phyloP scores from a whole-genome alignment of 345 rosid genomes.

The Pistacia integerrima region DNA sequence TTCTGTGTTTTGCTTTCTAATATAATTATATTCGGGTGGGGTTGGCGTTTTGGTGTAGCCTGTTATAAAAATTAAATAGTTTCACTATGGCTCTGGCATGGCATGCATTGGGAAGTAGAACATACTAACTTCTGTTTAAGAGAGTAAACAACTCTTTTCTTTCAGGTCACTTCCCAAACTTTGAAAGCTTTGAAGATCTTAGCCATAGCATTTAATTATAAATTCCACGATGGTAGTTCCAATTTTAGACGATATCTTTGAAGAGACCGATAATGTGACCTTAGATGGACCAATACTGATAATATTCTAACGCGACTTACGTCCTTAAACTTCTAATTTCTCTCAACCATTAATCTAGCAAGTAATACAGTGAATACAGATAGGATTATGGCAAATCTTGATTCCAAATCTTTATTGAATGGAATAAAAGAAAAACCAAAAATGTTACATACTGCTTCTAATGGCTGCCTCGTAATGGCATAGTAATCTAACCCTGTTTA shows the following conservation, averaged over 20 bases:
- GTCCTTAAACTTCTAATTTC: background rate
- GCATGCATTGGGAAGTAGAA: background rate
- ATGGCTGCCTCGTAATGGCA: too few species aligned
- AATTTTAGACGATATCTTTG: too few species aligned
- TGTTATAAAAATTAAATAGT: background rate
- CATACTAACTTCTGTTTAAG: too few species aligned
- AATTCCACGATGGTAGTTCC: too few species aligned
- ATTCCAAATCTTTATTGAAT: background rate
- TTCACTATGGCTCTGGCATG: background rate
- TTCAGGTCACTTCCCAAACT: background rate
- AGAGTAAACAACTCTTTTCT: background rate
- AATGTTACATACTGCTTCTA: too few species aligned
- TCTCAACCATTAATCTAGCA: too few species aligned
- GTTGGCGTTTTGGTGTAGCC: background rate
- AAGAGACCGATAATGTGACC: too few species aligned
- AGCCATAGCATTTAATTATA: too few species aligned
- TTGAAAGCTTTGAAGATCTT: too few species aligned
- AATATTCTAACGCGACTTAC: background rate
- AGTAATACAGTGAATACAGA: background rate
- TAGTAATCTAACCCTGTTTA: too few species aligned
- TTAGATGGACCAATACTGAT: background rate
- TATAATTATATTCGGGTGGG: background rate
- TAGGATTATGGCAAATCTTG: background rate
- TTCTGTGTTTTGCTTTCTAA: background rate
- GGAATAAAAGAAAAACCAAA: too few species aligned